Base-by-base conservation (phyloP, 1,284 basidiomycete species). In the Pseudozyma hubeiensis region DNA sequence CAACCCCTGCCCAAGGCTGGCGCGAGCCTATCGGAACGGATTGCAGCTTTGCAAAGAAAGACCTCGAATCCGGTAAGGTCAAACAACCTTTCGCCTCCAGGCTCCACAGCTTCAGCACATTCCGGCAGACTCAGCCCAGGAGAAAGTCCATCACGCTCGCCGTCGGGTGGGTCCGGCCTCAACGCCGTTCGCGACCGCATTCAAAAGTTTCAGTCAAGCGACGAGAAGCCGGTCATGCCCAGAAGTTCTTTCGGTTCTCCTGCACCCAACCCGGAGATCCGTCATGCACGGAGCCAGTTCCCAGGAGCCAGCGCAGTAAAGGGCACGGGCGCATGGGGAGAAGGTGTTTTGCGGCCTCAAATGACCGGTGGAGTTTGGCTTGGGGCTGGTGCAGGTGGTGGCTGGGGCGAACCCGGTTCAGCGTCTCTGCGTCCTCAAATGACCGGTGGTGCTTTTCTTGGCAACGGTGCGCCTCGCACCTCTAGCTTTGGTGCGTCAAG, bases 361-460 rank as follows among this genome's bases (percentile, higher is more conserved):
- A 66, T 78, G 66, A 81, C 80, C 7, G 80, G 80, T 13, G 80
- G 78, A 24, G 69, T 72, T 29, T 79, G 78, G 78, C 65, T 78
- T 24, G 80, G 75, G n/a, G 62, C 53, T 11, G 72, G 66, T 24
- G 61, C 63, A 37, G 64, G 65, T 13, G 71, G 71, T 19, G 63
- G 68, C 24, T 77, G 77, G 76, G 64, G 65, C 13, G 74, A 77
- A 29, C 67, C 72, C 11, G 39, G 52, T 7, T 57, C 72, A 7
- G 47, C 60, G 2, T 55, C 66, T 7, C 52, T 79, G 0, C 64
- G 79, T 13, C 80, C 80, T 11, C 80, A 81, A 51, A 65, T 77
- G 63, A 81, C 80, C 3, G 80, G 80, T 4, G 71, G 72, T 30
- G 66, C 60, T 41, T 70, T 66, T 43, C 59, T 69, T 5, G 70